Base-by-base conservation (phyloP, 352 stramenopile species). In the Phytophthora cryptogea region DNA sequence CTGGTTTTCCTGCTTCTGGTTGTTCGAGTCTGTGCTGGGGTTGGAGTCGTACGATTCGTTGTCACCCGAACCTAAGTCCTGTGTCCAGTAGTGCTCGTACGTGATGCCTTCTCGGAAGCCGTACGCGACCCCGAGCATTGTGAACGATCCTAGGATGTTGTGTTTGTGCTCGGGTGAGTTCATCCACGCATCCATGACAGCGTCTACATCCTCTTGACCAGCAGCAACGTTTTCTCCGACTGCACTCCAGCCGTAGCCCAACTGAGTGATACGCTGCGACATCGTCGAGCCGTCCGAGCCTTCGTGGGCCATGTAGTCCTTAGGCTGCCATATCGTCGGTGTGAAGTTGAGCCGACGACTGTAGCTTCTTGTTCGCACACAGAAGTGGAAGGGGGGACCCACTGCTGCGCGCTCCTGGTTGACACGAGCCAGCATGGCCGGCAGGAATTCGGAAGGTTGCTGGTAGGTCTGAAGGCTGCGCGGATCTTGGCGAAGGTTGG, bases 1-100 rank as follows among this genome's bases (percentile, higher is more conserved):
- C 16, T 37, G 56, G 10, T 55, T 26, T 9, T 10, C 31, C 3
- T 44, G 33, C 1, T 63, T 41, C 8, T 52, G 40, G 30, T 57
- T 36, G n/a, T 57, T 14, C 11, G 59, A 39, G 17, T 16, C 41
- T 8, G 33, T 28, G 28, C 10, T 55, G 36, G 9, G 8, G 16
- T 3, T 35, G 5, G 39, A 44, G 20, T 78, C 69, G 43, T 66
- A 78, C 8, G 30, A 31, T 41, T 86, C 74, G 2, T 10, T 63
- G 20, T 41, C 44, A 28, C 74, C 52, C 5, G 47, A 52, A 20
- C 54, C 71, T 40, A 83, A 86, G 53, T 80, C 54, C 54, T 86
- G 71, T 37, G 69, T 83, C 71, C 76, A 83, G 58, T 67, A 86
- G 59, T 72, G 56, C n/a, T 61, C 31, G 62, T 74, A 77, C 14